phyloP scores from a whole-genome alignment of 495 filamentous ascomycete species.

The Aspergillus cavernicola region DNA sequence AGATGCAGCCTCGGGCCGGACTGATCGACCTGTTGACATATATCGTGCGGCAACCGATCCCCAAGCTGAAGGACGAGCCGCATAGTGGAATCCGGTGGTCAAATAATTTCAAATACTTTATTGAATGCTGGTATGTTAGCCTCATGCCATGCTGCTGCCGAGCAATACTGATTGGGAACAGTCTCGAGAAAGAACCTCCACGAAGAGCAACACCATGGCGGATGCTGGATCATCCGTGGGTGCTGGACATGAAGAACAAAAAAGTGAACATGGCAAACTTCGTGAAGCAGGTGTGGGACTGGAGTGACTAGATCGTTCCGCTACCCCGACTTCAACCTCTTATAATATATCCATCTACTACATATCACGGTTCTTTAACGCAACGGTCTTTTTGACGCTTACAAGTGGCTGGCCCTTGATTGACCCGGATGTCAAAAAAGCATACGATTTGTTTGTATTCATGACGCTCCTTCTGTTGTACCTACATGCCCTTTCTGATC shows the following conservation, averaged over 20 bases:
- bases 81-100: conserved; percentile 80
- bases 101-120: conserved; percentile 97
- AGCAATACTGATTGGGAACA: conserved; percentile 29
- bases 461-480: conserved; percentile 29
- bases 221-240: conserved; percentile 99
- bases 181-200: conserved; percentile 74
- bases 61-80: conserved; percentile 93
- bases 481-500: conserved; percentile 17
- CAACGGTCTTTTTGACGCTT: conserved; percentile 22
- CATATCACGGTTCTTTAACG: conserved; percentile 21
- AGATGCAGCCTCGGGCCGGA: conserved; percentile 81
- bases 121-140: conserved; percentile 90
- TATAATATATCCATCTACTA: conserved; percentile 20
- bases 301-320: conserved; percentile 54
- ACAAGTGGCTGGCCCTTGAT: conserved; percentile 42
- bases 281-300: conserved; percentile 90
- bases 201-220: conserved; percentile 93
- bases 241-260: conserved; percentile 90
- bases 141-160: background rate
- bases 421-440: conserved; percentile 46
- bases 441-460: conserved; percentile 25
- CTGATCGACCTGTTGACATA: conserved; percentile 95
- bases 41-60: conserved; percentile 93
- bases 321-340: conserved; percentile 7
- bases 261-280: conserved; percentile 96